Evolutionary conservation across 2,329 filamentous ascomycete genomes (phyloP).

Genomic region (Gaeumannomyces sp.): DNA sequence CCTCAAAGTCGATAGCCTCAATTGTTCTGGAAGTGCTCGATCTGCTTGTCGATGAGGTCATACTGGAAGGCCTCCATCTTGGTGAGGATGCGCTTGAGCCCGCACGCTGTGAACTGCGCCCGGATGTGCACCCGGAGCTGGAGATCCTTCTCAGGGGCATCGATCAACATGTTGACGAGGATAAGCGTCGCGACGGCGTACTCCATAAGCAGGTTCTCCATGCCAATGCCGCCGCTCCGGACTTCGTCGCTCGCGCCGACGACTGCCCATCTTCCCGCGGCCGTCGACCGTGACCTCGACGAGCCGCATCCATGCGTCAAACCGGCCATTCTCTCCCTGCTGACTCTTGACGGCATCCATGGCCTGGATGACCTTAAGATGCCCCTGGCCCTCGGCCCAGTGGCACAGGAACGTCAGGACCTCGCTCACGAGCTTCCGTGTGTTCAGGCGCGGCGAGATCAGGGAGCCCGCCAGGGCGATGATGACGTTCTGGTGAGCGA

Average conservation of each 20-base stretch:
- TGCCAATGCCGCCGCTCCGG: slow-evolving; percentile 90
- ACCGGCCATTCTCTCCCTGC: slow-evolving; percentile 87
- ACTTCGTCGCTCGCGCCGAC: slow-evolving; percentile 96
- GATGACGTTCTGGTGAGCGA: slow-evolving; percentile 84
- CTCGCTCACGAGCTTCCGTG: slow-evolving; percentile 90
- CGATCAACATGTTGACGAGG: slow-evolving; percentile 93
- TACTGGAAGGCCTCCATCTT: slow-evolving; percentile 99
- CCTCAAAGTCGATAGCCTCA: slow-evolving; percentile 98
- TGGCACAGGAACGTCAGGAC: slow-evolving; percentile 94
- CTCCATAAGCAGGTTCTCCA: slow-evolving; percentile 99
- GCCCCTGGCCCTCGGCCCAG: slow-evolving; percentile 79
- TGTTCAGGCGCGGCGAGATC: slow-evolving; percentile 82
- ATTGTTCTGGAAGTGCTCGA: slow-evolving; percentile 86
- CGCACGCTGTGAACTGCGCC: slow-evolving; percentile 92
- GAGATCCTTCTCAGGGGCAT: slow-evolving; percentile 81
- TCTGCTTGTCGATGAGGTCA: slow-evolving; percentile 96
- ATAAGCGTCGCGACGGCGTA: slow-evolving; percentile 94
- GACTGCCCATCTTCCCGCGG: slow-evolving; percentile 97
- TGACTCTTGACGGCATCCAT: slow-evolving; percentile 86
- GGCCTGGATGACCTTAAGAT: slow-evolving; percentile 87
- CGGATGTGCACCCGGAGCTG: slow-evolving; percentile 90
- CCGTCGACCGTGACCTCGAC: slow-evolving; percentile 97
- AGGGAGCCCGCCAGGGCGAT: slow-evolving; percentile 81
- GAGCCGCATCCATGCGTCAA: slow-evolving; percentile 97
- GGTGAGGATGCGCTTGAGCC: slow-evolving; percentile 84